Base-by-base conservation (phyloP, 1,139 yeast species). In the Geotrichum macrosporum region DNA sequence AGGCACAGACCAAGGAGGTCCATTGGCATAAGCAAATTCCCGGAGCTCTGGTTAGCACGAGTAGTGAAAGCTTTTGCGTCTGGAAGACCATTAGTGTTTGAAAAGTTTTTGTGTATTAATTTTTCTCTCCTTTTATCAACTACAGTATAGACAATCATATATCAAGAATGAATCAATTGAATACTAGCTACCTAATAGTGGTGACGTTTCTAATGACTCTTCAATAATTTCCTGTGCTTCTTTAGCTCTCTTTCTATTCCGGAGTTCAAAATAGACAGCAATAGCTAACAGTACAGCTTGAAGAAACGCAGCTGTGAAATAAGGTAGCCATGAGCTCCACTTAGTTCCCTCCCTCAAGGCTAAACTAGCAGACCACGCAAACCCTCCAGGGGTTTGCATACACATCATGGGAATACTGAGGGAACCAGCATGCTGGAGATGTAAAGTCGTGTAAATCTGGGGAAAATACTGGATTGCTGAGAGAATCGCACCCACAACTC, bases 1-100 rank as follows among this genome's bases (percentile, higher is more conserved):
- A 94, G 72, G 81, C 82, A 59, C 94, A 89, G 61, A 96, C 92
- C 47, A 92, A 92, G 72, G 99, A 92, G 65, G 96, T 89, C 36
- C 86, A 95, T 69, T 92, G 98, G 97, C 96, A 92, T 68, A 79
- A 73, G 62, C 98, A 94, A 70, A 86, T 94, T 53, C 98, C 98
- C 3, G 98, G 98, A 40, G 83, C 94, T 59, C 74, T 94, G 64
- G 87, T 88, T 13, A 82, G 95, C 57, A 92, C 98, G 3, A 97
- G 98, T 55, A 84, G 94, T 36, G 97, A 89, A 59, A 98, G 98
- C 38, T 74, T 92, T 65, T 85, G 87, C 61, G 73, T 92, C 45
- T 92, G 97, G 96, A 92, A 92, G 72, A 89, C 97, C 26, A 89
- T 92, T 61, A 85, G 95, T 65, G 95, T 92, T 43, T 88, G 70